Base-by-base conservation (phyloP, 306 rosid genomes). In the Vicia sativa region DNA sequence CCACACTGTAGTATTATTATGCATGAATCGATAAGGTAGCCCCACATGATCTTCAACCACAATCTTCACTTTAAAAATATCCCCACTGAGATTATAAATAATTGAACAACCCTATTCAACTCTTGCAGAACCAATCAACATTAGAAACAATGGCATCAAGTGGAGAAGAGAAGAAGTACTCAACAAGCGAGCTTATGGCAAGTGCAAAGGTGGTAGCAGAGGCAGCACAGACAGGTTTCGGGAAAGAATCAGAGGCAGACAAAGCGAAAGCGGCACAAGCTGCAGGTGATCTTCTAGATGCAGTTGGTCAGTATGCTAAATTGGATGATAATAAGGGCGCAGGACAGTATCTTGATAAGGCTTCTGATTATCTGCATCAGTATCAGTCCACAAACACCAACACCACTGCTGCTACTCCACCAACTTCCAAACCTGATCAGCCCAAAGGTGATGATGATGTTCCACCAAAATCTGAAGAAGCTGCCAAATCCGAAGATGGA, bases 221-320 rank as follows among this genome's bases (percentile, higher is more conserved):
- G 7, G 95, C 87, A 5, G 87, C 82, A 1, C 82, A 71, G 18
- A 10, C 77, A 7, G 3, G 44, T 14, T 9, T 59, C 1, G 11
- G 37, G 49, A 52, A 72, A 3, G 75, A 77, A 11, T 11, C 45
- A 9, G 73, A 74, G 15, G 46, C 81, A 4, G 95, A 83, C 70
- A 87, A 81, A 44, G 65, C 37, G n/a, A 77, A 85, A 63, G 68
- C 71, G 1, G 87, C 89, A 0, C 82, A 46, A 0, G 88, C 95
- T 1, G 84, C 89, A 0, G 84, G 70, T 2, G 83, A 79, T 50
- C 78, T 86, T 44, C 84, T 86, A 7, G 83, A 65, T 1, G 91
- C 80, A 3, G 83, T 74, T 4, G 23, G 34, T 1, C 46, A 79
- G 0, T 83, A 86, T 58, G 91, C 74, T 0, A 77, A 79, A 21